Base-by-base conservation (phyloP, 129 eudicot species). In the Escallonia herrerae region DNA sequence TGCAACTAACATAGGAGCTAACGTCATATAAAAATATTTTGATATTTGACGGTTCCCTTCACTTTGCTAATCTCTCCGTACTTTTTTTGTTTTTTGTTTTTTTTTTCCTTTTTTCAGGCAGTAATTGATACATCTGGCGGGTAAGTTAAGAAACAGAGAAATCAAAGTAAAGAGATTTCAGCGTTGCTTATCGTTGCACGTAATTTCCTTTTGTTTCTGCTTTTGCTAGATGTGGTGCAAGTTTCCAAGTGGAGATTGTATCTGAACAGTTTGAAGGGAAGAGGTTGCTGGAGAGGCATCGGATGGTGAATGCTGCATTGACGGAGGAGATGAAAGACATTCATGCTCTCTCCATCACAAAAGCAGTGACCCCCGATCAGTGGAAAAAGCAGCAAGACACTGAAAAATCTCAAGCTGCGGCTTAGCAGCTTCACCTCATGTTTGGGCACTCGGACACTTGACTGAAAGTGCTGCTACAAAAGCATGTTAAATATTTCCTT, bases 101-200 rank as follows among this genome's bases (percentile, higher is more conserved):
- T n/a, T n/a, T n/a, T 0, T 54, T 57, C 15, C 64, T 14, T 61
- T 65, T 70, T 82, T 45, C 96, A 91, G 97, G 97, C 83, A 67
- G 96, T 91, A 10, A 40, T 79, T 50, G 97, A 91, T 76, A 85
- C 90, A 42, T 91, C 97, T 46, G 97, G 95, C 53, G 97, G 97
- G 97, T 91, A 81, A 81, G 91, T 72, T 62, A 40, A 9, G 33
- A 22, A 22, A 22, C 33, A 22, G 33, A 22, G 41, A 8, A 54
- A 33, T 57, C 51, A 63, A 37, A n/a, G 13, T 39, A 41, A 2
- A 2, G 33, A 10, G 33, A 22, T 22, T 13, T 46, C 38, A 13
- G 5, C 41, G 41, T 2, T 63, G 43, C 11, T 40, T 42, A 15
- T 12, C 41, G 40, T 72, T 15, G 12, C 56, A 22, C 33, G 33